These are phyloP conservation scores for Komagataella kurtzmanii DNA, from an alignment of 805 yeast species.

Conservation along the genomic window DNA sequence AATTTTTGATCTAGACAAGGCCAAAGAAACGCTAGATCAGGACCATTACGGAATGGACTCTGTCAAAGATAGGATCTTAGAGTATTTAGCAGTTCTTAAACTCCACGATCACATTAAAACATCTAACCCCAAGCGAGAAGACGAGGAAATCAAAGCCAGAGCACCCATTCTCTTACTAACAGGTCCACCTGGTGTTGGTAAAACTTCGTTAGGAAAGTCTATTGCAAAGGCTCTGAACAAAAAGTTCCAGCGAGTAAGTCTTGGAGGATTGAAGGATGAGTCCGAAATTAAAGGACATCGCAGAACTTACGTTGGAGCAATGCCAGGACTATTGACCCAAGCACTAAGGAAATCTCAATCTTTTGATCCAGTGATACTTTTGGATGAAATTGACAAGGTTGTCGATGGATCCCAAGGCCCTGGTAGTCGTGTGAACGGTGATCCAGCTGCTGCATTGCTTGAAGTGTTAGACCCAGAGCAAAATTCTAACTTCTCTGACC, in stretches of 20 bases:
- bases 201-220: constrained; percentile 75
- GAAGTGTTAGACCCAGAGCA: constrained; percentile 91
- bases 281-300: constrained; percentile 86
- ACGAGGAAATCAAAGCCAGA: constrained; percentile 6
- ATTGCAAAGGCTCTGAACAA: constrained; percentile 65
- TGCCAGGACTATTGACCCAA: constrained; percentile 76
- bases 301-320: constrained; percentile 83
- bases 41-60: constrained; percentile 70
- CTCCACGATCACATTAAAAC: constrained; percentile 32
- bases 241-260: constrained; percentile 64
- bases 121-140: constrained; percentile 71
- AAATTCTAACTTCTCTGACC: constrained; percentile 64
- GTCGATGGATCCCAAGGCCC: constrained; percentile 34
- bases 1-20: constrained; percentile 36
- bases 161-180: constrained; percentile 73
- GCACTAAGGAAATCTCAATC: constrained; percentile 63
- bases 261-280: constrained; percentile 84
- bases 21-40: constrained; percentile 45
- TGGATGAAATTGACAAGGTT: constrained; percentile 81
- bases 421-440: constrained; percentile 47
- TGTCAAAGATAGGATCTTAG: constrained; percentile 64
- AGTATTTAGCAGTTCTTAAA: constrained; percentile 68
- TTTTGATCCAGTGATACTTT: constrained; percentile 71
- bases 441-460: constrained; percentile 79
- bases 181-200: constrained; percentile 94